Conservation (phyloP, 768 basidiomycete genomes). For the Mrakia hoshinonis region DNA sequence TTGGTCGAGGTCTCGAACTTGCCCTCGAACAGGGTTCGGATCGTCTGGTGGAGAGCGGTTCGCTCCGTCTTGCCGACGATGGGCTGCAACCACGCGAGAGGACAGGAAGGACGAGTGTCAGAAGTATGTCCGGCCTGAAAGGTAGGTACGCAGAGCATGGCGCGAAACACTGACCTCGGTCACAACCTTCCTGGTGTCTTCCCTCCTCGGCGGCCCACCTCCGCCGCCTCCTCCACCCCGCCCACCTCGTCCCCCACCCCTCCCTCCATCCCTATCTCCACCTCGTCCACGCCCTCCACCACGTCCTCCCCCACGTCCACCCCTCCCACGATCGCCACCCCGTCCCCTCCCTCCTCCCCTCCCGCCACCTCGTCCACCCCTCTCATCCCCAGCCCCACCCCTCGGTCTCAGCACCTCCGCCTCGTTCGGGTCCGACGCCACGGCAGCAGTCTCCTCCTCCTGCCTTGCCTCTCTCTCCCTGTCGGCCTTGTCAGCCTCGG, state of each 20-base stretch:
- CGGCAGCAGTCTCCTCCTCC: background rate
- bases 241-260: conserved; percentile 32
- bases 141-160: conserved; percentile 8
- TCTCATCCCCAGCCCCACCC: conserved; percentile 28
- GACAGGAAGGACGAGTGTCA: background rate
- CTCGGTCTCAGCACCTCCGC: conserved; percentile 19
- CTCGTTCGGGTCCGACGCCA: background rate
- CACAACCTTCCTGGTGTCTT: conserved; percentile 65
- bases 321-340: conserved; percentile 14
- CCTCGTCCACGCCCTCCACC: conserved; percentile 41
- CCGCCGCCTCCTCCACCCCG: conserved; percentile 32
- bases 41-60: conserved; percentile 67
- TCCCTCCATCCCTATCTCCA: conserved; percentile 42
- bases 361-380: conserved; percentile 40
- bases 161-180: conserved; percentile 79
- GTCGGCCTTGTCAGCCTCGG: conserved; percentile 5
- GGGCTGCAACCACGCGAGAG: conserved; percentile 48
- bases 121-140: conserved; percentile 26
- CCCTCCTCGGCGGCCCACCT: conserved; percentile 40
- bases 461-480: conserved; percentile 17
- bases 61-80: conserved; percentile 72
- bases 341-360: conserved; percentile 44
- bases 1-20: conserved; percentile 73
- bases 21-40: conserved; percentile 72
- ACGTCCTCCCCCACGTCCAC: conserved; percentile 43